A percentile compares a stretch with the other conserved stretches of the same genome.
Evolutionary conservation across 306 rosid genomes (phyloP).

Genomic region (Fagus crenata): DNA sequence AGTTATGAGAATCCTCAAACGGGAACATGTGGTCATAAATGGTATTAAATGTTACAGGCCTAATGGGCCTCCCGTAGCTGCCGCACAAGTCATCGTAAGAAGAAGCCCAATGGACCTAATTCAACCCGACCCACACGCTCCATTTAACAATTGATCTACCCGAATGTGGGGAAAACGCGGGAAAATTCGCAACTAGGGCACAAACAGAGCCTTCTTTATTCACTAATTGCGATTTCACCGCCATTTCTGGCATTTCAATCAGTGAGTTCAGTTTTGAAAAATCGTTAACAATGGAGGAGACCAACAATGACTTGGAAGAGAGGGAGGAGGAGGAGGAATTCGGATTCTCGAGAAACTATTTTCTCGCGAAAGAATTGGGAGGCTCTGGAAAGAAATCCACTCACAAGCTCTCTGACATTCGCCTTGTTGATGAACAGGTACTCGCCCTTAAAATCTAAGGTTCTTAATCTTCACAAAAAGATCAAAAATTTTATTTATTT

Average conservation of each 20-base stretch:
- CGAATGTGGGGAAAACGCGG: constrained; percentile 16
- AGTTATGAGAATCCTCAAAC: too few species aligned
- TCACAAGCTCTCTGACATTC: constrained; percentile 65
- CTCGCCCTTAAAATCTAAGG: neutral
- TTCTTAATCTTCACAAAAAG: neutral
- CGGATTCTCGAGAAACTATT: constrained; percentile 81
- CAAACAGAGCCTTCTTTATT: neutral
- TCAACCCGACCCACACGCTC: neutral
- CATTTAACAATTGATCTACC: neutral
- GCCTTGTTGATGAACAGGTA: constrained; percentile 80
- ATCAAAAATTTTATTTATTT: neutral
- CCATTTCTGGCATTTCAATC: neutral
- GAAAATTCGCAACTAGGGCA: constrained; percentile 24
- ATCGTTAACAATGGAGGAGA: constrained; percentile 40
- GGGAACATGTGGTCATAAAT: too few species aligned
- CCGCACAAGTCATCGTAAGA: too few species aligned
- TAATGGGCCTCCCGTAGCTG: too few species aligned
- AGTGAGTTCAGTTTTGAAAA: neutral
- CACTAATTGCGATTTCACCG: too few species aligned
- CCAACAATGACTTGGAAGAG: constrained; percentile 48
- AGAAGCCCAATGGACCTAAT: neutral
- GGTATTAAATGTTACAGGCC: too few species aligned
- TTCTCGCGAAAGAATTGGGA: constrained; percentile 73
- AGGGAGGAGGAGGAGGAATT: constrained; percentile 64
- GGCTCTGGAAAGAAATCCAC: constrained; percentile 68